These are phyloP conservation scores for Podospora australis DNA, from an alignment of 495 filamentous ascomycete genomes.

Conservation along the genomic window DNA sequence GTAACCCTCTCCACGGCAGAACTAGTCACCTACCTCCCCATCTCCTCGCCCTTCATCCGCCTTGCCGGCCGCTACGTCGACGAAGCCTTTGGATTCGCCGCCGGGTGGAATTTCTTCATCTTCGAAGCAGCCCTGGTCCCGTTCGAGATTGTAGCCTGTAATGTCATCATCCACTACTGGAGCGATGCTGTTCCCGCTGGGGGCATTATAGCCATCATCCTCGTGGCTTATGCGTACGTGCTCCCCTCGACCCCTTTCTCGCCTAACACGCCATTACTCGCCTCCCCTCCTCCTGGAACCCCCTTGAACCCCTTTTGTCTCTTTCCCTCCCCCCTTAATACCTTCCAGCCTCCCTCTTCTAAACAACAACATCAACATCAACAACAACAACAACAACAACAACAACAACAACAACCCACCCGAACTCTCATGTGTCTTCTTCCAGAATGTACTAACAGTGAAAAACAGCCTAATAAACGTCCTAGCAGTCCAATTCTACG, in stretches of 20 bases:
- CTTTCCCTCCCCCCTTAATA: slow-evolving; percentile 1
- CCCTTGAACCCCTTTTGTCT: too few relatives aligned
- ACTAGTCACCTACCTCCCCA: slow-evolving; percentile 77
- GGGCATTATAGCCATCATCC: slow-evolving; percentile 55
- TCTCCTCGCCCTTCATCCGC: slow-evolving; percentile 76
- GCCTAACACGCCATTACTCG: too few relatives aligned
- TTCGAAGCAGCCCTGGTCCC: slow-evolving; percentile 62
- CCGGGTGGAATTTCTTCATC: slow-evolving; percentile 72
- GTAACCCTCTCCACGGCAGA: slow-evolving; percentile 67
- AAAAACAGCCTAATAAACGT: slow-evolving; percentile 50
- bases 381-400: too few relatives aligned
- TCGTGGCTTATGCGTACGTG: slow-evolving; percentile 60
- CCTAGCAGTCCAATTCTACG: slow-evolving; percentile 59
- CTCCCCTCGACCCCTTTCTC: too few relatives aligned
- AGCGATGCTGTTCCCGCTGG: slow-evolving; percentile 54
- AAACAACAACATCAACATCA: background rate
- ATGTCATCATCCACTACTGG: slow-evolving; percentile 65
- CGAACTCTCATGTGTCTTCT: too few relatives aligned
- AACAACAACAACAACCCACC: too few relatives aligned
- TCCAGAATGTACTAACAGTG: too few relatives aligned
- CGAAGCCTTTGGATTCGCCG: slow-evolving; percentile 59
- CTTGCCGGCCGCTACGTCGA: slow-evolving; percentile 78
- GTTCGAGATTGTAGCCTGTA: slow-evolving; percentile 65
- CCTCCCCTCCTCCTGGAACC: too few relatives aligned
- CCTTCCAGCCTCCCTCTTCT: slow-evolving; percentile 10